Evolutionary conservation across 2,329 filamentous ascomycete genomes (phyloP), one percentile per base, ranked within the genome.

Genomic region (Metarhizium robertsii): DNA sequence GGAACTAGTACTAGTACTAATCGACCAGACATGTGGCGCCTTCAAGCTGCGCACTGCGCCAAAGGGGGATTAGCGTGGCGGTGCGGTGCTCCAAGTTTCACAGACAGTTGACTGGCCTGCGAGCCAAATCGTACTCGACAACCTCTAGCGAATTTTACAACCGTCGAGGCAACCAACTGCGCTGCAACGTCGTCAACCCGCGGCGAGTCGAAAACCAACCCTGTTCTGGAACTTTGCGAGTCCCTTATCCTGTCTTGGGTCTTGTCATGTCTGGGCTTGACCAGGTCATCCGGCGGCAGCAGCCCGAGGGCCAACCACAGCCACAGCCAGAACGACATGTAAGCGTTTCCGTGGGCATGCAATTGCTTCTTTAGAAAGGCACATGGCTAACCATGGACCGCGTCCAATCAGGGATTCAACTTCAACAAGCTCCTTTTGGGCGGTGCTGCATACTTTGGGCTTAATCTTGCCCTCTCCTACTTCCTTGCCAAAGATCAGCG

Each of bases 381-480:
- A 14, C 3, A 6, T 48, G 18, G 14, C 49, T 53, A 42, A 53
- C 38, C 40, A 11, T 7, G 18, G 7, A 13, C 42, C 30, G 18
- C 25, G 13, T 32, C 8, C 20, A 18, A 16, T n/a, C 42, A 72
- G 69, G 66, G 66, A 34, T 64, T 79, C 56, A 67, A 56, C 59
- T 66, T 76, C 54, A 71, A 65, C 57, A 79, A 77, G 60, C 69
- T 83, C 36, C 63, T 77, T 42, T 70, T 83, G 57, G 79, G 80
- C 52, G 73, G 77, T 34, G 73, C 75, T 57, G 71, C 83, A 64
- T 85, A 81, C 67, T 73, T 84, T 59, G 81, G 76, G 54, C 74
- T 85, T 68, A 84, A 86, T 65, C 69, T 80, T 55, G 64, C 79
- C 55, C 74, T 85, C 71, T 77, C 75, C 65, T 77, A 80, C 65